Base-by-base conservation (phyloP, 495 filamentous ascomycete genomes). In the Annulohypoxylon moriforme region DNA sequence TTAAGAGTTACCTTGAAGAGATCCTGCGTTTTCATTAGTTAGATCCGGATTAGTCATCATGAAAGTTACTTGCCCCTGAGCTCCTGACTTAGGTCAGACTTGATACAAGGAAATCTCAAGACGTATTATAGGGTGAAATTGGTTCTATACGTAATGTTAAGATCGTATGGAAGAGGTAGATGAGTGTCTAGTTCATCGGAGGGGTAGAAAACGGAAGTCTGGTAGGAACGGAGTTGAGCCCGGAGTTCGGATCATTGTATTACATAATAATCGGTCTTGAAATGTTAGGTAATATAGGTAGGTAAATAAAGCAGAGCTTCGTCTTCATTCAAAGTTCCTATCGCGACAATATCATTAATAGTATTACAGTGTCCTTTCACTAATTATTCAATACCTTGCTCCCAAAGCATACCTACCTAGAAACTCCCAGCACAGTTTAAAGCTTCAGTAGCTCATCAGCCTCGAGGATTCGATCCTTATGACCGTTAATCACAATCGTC, bases 401-500 rank as follows among this genome's bases (percentile, higher is more conserved):
- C 27, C 27, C 27, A 6, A 11, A 11, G 36, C 36, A 40, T n/a
- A 40, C 40, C 27, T 29, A 44, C 16, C 40, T 16, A 14, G n/a
- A n/a, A n/a, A n/a, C 6, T 7, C 25, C 29, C 4, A 1, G 14
- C 24, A n/a, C 1, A 29, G 24, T 52, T 76, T 31, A 78, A 7
- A 80, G 63, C 71, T 74, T 72, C 57, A 78, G 33, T 22, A 81
- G 61, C 34, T 52, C 64, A 29, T 74, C 47, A 40, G 79, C 75
- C 38, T 78, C 75, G 31, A 81, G 69, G 8, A 80, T 81, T 9
- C 76, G 65, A 29, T 79, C 76, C 8, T 74, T 55, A 24, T 74
- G 67, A 0, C 82, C 82, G 18, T 82, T 74, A 0, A 83, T 10
- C 0, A 74, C 77, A 42, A 82, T 71, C 34, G 80, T 76, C 1